These are phyloP conservation scores for Cladorrhinum sp. DNA, from an alignment of 2,329 filamentous ascomycete species.

Conservation along the genomic window DNA sequence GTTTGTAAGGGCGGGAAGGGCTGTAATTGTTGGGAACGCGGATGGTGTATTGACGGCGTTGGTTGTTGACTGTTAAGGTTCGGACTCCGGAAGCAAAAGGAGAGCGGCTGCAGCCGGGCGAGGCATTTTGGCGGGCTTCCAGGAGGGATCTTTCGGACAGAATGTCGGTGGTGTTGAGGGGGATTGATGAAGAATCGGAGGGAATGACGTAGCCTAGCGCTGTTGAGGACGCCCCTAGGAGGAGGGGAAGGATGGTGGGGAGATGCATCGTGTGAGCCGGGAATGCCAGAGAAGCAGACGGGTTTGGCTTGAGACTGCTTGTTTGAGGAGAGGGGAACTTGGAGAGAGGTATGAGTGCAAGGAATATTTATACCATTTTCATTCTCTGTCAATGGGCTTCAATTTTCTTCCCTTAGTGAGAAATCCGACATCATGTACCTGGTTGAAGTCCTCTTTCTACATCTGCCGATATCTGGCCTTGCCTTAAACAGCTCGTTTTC, in stretches of 20 bases:
- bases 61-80: conserved; percentile 36
- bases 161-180: neutral
- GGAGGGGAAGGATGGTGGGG: neutral
- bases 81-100: conserved; percentile 23
- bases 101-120: conserved; percentile 36
- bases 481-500: neutral
- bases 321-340: neutral
- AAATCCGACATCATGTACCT: too few species aligned
- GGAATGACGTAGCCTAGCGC: neutral
- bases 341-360: too few species aligned
- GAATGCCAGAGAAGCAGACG: neutral
- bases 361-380: neutral
- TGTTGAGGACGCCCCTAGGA: neutral
- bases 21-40: conserved; percentile 32
- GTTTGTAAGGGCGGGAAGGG: conserved; percentile 34
- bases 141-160: neutral
- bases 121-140: conserved; percentile 1
- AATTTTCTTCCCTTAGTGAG: neutral
- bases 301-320: neutral
- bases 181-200: too few species aligned
- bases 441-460: too few species aligned
- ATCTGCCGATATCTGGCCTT: too few species aligned
- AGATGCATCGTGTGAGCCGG: neutral
- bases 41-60: conserved; percentile 39
- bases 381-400: neutral